Percentiles rank a stretch among this genome's conserved stretches.
Conservation (phyloP, 2,329 filamentous ascomycete species). For the Claviceps paspali region DNA sequence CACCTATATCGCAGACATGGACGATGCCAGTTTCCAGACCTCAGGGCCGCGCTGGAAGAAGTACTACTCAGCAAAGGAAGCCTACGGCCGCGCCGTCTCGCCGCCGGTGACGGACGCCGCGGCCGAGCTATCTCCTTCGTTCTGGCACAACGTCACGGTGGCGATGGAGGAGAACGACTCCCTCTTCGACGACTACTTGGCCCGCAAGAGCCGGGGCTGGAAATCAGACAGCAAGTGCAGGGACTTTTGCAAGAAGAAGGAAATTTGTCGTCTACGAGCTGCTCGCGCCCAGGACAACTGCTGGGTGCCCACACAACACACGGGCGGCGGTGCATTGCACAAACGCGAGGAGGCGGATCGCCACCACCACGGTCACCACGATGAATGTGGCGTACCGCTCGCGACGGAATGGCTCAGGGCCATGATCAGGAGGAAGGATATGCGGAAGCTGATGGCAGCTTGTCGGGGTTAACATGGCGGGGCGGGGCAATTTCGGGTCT, state of each 20-base stretch:
- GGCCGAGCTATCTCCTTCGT: slow-evolving; percentile 34
- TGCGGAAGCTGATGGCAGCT: neutral
- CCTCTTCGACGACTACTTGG: slow-evolving; percentile 29
- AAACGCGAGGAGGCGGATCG: slow-evolving; percentile 11
- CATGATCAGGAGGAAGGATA: slow-evolving; percentile 10
- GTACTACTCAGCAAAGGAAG: slow-evolving; percentile 39
- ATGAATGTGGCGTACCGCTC: slow-evolving; percentile 15
- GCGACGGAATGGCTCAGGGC: slow-evolving; percentile 11
- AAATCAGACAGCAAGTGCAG: slow-evolving; percentile 20
- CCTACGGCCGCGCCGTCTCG: slow-evolving; percentile 29
- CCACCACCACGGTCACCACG: slow-evolving; percentile 8
- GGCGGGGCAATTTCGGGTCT: too few relatives aligned
- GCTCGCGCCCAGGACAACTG: slow-evolving; percentile 37
- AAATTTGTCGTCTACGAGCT: slow-evolving; percentile 36
- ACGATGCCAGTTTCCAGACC: slow-evolving; percentile 23
- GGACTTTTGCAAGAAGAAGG: slow-evolving; percentile 23
- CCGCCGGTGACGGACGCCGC: slow-evolving; percentile 21
- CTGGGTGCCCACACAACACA: slow-evolving; percentile 17
- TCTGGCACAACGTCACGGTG: slow-evolving; percentile 42
- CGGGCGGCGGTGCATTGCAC: too few relatives aligned
- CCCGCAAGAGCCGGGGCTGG: slow-evolving; percentile 31
- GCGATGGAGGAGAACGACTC: slow-evolving; percentile 26
- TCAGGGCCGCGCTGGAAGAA: slow-evolving; percentile 31
- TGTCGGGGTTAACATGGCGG: too few relatives aligned
- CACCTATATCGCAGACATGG: slow-evolving; percentile 39